A percentile compares a stretch with the other conserved stretches of the same genome.
phyloP scores from a whole-genome alignment of 148 eudicot genomes.

The Camellia lanceoleosa region DNA sequence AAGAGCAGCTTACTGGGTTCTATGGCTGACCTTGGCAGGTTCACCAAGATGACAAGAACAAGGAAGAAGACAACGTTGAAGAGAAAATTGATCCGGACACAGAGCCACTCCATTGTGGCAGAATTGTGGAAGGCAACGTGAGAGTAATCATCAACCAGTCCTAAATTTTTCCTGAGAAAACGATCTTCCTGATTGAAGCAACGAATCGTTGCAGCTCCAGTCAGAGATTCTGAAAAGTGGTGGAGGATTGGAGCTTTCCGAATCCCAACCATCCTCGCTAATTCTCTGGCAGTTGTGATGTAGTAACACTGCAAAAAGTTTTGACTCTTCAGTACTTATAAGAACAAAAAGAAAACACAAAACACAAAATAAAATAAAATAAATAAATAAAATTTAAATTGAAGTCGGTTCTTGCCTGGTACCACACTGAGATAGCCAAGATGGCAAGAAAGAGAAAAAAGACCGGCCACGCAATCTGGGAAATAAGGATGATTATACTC shows the following conservation, averaged over 20 bases:
- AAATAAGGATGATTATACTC: constrained; percentile 76
- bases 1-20: constrained; percentile 66
- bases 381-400: not conserved
- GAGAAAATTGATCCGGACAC: constrained; percentile 68
- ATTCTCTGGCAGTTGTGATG: constrained; percentile 77
- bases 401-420: constrained; percentile 52
- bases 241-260: constrained; percentile 80
- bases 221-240: constrained; percentile 73
- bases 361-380: not conserved
- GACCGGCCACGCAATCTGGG: constrained; percentile 76
- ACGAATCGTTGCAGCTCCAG: constrained; percentile 69
- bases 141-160: constrained; percentile 70
- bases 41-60: constrained; percentile 74
- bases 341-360: not conserved
- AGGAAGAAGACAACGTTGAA: constrained; percentile 82
- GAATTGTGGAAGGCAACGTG: constrained; percentile 76
- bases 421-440: constrained; percentile 69
- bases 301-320: constrained; percentile 62
- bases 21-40: constrained; percentile 71
- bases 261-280: constrained; percentile 83
- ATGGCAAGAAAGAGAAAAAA: constrained; percentile 58
- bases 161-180: constrained; percentile 42
- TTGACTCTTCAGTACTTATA: constrained; percentile 1
- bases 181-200: constrained; percentile 78
- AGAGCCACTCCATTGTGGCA: constrained; percentile 94